Conservation (phyloP, 345 rosid species). For the Syzygium grande region DNA sequence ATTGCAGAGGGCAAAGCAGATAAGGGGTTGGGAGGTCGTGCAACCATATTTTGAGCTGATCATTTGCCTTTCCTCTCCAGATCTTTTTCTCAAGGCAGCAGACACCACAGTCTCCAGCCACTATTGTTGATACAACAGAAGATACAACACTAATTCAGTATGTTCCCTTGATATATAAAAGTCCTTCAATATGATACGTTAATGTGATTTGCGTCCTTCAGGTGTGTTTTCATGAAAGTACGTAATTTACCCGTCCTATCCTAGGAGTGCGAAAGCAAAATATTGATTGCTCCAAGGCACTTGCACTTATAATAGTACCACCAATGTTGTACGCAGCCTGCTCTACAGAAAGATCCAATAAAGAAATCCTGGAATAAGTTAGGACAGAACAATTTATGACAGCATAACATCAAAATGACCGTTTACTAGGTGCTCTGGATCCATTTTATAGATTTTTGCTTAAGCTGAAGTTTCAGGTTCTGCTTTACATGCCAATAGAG, state of each 20-base stretch:
- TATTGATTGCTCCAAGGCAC: constrained; percentile 76
- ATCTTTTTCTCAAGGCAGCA: constrained; percentile 65
- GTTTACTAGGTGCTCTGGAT: background rate
- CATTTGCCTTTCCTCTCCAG: constrained; percentile 56
- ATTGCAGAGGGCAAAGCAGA: constrained; percentile 79
- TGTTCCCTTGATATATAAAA: background rate
- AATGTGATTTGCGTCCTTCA: background rate
- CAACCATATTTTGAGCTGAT: constrained; percentile 55
- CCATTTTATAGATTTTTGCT: background rate
- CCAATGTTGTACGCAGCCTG: constrained; percentile 92
- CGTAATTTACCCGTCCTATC: constrained; percentile 53
- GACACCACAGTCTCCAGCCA: constrained; percentile 84
- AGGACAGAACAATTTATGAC: background rate
- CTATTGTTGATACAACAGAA: constrained; percentile 15
- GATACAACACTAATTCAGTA: background rate
- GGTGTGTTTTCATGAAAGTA: background rate
- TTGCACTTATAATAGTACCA: constrained; percentile 72
- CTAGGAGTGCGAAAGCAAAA: constrained; percentile 66
- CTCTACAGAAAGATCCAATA: constrained; percentile 35
- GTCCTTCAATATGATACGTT: background rate
- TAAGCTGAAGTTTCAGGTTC: background rate
- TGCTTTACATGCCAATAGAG: background rate
- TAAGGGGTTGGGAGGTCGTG: constrained; percentile 40
- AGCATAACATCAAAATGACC: background rate
- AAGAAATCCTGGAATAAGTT: constrained; percentile 9